These are phyloP conservation scores for Myotisia sp. DNA, from an alignment of 2,329 filamentous ascomycete genomes.

Conservation along the genomic window DNA sequence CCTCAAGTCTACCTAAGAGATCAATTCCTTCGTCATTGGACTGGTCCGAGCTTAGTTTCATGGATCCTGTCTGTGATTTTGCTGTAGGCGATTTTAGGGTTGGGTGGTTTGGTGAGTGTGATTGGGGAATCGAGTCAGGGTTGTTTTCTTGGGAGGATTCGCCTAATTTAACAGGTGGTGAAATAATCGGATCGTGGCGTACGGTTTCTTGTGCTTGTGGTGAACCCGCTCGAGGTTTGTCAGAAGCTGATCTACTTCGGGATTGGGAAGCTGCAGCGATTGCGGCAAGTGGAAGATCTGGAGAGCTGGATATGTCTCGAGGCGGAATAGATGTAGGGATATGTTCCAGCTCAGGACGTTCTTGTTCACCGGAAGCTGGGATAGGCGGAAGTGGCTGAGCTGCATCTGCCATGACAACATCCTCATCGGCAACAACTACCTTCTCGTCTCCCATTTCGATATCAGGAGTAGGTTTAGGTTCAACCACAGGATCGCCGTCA, in stretches of 20 bases:
- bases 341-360: slow-evolving; percentile 1
- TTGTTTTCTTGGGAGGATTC: too few species aligned
- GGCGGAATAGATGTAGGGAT: background rate
- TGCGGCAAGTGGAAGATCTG: slow-evolving; percentile 2
- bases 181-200: too few species aligned
- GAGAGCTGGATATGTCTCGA: slow-evolving; percentile 1
- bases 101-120: too few species aligned
- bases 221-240: too few species aligned
- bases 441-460: slow-evolving; percentile 19
- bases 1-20: slow-evolving; percentile 35
- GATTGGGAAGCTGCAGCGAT: background rate
- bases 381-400: background rate
- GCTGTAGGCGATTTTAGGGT: too few species aligned
- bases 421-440: slow-evolving; percentile 13
- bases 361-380: background rate
- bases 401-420: slow-evolving; percentile 1
- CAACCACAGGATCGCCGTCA: slow-evolving; percentile 33
- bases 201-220: too few species aligned
- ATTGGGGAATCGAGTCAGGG: too few species aligned
- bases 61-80: too few species aligned
- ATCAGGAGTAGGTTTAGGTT: slow-evolving; percentile 29
- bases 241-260: too few species aligned
- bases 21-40: slow-evolving; percentile 29
- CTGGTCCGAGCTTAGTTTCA: slow-evolving; percentile 6
- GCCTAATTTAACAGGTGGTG: too few species aligned